These are phyloP conservation scores for Backusella macrospora DNA, from an alignment of 192 early-diverging fungal genomes.

Conservation along the genomic window DNA sequence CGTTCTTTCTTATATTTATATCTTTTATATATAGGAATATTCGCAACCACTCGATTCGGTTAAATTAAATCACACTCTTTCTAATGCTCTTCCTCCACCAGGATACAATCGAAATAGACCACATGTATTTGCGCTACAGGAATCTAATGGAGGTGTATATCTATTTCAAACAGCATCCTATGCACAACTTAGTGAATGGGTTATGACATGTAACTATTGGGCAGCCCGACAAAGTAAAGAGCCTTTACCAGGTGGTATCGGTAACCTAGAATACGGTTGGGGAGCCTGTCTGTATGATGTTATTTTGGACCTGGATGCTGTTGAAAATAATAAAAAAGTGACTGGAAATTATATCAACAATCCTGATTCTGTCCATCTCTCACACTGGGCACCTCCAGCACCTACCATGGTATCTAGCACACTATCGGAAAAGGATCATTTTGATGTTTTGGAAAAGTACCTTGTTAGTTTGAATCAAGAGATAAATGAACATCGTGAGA, in stretches of 20 bases:
- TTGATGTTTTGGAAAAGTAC: constrained; percentile 65
- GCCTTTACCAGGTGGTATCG: constrained; percentile 84
- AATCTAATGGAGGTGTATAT: constrained; percentile 81
- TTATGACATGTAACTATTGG: constrained; percentile 91
- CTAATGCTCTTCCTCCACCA: constrained; percentile 81
- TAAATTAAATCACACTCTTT: constrained; percentile 78
- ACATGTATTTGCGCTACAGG: constrained; percentile 85
- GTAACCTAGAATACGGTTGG: constrained; percentile 97
- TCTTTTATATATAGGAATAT: constrained; percentile 33
- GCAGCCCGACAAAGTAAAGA: constrained; percentile 89
- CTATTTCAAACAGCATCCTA: constrained; percentile 83
- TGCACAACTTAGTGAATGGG: constrained; percentile 82
- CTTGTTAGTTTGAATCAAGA: constrained; percentile 66
- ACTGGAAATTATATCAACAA: constrained; percentile 27
- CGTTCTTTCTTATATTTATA: neutral
- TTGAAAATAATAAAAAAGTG: constrained; percentile 25
- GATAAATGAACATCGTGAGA: constrained; percentile 69
- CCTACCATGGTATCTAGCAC: constrained; percentile 50
- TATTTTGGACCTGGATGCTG: constrained; percentile 33
- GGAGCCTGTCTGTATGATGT: constrained; percentile 49
- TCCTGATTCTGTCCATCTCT: constrained; percentile 35
- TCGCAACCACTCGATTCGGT: constrained; percentile 49
- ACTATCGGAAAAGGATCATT: constrained; percentile 53
- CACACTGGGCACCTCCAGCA: constrained; percentile 52
- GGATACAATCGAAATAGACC: constrained; percentile 79